A percentile compares a stretch with the other conserved stretches of the same genome.
phyloP scores from a whole-genome alignment of 345 rosid genomes.

The Cardamine resedifolia region DNA sequence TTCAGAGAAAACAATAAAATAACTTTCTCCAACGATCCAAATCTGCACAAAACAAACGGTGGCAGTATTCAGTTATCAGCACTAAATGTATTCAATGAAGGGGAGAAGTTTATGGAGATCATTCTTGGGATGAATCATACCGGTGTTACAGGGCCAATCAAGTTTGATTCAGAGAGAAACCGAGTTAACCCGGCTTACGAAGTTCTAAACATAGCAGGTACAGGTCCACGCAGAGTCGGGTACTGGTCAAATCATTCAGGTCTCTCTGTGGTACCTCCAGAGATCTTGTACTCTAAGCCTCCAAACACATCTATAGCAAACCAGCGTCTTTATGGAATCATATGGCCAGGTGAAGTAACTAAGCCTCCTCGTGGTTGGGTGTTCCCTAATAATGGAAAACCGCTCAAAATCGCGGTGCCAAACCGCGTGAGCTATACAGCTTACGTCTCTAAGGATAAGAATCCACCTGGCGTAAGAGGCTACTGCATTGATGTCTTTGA shows the following conservation, averaged over 20 bases:
- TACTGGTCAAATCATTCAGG: constrained; percentile 89
- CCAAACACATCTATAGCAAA: constrained; percentile 51
- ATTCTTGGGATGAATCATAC: constrained; percentile 64
- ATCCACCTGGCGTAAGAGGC: constrained; percentile 83
- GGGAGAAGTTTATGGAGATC: constrained; percentile 60
- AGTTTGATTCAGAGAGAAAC: constrained; percentile 62
- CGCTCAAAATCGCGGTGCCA: constrained; percentile 75
- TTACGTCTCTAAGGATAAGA: constrained; percentile 54
- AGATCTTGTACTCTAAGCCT: constrained; percentile 55
- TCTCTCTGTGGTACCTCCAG: constrained; percentile 72
- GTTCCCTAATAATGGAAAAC: constrained; percentile 83
- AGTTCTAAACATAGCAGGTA: constrained; percentile 77
- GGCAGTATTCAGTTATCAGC: constrained; percentile 55
- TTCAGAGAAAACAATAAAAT: constrained; percentile 56
- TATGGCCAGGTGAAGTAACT: constrained; percentile 88
- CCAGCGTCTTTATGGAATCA: constrained; percentile 58
- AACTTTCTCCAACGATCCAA: constrained; percentile 68
- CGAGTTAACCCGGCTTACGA: constrained; percentile 72
- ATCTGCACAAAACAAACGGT: constrained; percentile 49
- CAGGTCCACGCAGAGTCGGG: constrained; percentile 72
- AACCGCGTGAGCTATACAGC: constrained; percentile 64
- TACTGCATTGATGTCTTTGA: constrained; percentile 92
- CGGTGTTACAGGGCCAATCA: constrained; percentile 67
- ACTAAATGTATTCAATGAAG: constrained; percentile 69
- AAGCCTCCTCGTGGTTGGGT: constrained; percentile 85